Conservation (phyloP, 2,329 filamentous ascomycete genomes). For the Aspergillus eucalypticola region DNA sequence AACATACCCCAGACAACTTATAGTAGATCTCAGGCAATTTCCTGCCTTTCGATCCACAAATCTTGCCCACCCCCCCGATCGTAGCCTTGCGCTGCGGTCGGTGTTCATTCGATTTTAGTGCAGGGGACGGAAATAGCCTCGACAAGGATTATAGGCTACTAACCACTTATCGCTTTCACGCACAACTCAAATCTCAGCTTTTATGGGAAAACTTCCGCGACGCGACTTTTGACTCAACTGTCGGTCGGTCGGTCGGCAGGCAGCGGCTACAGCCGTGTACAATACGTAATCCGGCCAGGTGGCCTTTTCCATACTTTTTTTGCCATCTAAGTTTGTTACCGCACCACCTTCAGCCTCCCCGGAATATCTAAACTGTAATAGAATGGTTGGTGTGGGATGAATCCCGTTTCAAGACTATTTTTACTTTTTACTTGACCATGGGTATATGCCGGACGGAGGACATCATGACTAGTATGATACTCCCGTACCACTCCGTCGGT, state of each 20-base stretch:
- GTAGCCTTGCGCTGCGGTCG: neutral
- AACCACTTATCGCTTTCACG: too few relatives aligned
- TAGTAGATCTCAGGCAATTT: conserved; percentile 4
- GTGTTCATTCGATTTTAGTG: neutral
- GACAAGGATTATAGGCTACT: neutral
- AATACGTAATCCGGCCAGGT: conserved; percentile 8
- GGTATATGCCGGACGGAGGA: neutral
- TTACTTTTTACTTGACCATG: neutral
- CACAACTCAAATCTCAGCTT: too few relatives aligned
- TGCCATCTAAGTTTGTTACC: too few relatives aligned
- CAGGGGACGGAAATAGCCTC: neutral
- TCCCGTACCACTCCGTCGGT: neutral
- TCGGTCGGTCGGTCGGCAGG: neutral
- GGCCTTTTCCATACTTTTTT: neutral
- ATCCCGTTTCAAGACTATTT: neutral
- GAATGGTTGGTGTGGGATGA: neutral
- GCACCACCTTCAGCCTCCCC: too few relatives aligned
- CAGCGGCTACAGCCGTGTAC: neutral
- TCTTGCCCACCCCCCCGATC: neutral
- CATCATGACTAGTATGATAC: neutral
- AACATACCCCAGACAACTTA: conserved; percentile 1
- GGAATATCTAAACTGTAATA: too few relatives aligned
- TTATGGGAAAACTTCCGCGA: too few relatives aligned
- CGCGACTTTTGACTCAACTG: too few relatives aligned
- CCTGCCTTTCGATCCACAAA: conserved; percentile 1